Percentiles rank a stretch among this genome's conserved stretches.
Evolutionary conservation across 2,329 filamentous ascomycete species (phyloP).

Genomic region (Trematosphaeria pertusa): DNA sequence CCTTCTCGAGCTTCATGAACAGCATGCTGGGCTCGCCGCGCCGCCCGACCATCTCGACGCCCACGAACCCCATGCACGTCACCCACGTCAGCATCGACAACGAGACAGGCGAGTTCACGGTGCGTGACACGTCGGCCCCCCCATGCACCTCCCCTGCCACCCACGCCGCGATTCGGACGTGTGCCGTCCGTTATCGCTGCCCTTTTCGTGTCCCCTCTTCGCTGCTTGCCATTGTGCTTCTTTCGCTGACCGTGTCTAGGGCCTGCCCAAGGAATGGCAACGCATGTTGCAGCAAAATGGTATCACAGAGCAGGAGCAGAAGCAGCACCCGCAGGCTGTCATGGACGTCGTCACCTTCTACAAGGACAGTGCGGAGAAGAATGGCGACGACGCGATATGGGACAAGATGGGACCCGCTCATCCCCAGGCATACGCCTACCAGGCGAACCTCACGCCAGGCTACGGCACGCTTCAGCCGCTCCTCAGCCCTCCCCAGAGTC

Average conservation of each 20-base stretch:
- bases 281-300: conserved; percentile 93
- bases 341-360: conserved; percentile 96
- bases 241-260: conserved; percentile 59
- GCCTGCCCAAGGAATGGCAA: conserved; percentile 97
- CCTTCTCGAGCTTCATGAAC: conserved; percentile 50
- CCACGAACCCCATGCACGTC: conserved; percentile 96
- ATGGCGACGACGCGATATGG: conserved; percentile 84
- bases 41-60: conserved; percentile 93
- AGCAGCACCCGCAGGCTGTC: conserved; percentile 94
- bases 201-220: background rate
- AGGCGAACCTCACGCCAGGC: conserved; percentile 40
- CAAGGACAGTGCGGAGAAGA: conserved; percentile 86
- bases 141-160: conserved; percentile 1
- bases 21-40: conserved; percentile 69
- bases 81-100: conserved; percentile 98
- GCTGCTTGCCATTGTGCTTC: conserved; percentile 5
- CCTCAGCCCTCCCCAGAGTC: conserved; percentile 81
- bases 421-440: conserved; percentile 57
- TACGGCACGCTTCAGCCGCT: conserved; percentile 59
- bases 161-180: background rate
- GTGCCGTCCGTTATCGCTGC: conserved; percentile 1
- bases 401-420: conserved; percentile 95
- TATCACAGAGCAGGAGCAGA: conserved; percentile 93
- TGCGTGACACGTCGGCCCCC: conserved; percentile 53
- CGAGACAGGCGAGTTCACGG: conserved; percentile 93